Percentiles rank a stretch among this genome's conserved stretches.
Evolutionary conservation across 768 basidiomycete genomes (phyloP).

Genomic region (Nidularia sp.): DNA sequence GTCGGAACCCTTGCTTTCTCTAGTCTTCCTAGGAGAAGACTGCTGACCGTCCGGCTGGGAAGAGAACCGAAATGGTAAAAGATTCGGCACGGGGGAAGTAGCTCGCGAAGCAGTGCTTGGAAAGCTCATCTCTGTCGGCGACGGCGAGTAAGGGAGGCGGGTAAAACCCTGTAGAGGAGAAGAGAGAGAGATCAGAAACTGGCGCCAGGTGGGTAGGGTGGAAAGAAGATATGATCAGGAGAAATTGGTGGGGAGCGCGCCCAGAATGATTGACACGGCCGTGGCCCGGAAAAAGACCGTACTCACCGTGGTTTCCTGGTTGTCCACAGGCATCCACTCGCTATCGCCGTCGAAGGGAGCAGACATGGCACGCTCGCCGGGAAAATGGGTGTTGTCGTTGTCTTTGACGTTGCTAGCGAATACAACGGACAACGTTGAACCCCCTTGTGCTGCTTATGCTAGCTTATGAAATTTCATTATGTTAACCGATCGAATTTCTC

Average conservation of each 20-base stretch:
- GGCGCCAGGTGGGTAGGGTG: constrained; percentile 9
- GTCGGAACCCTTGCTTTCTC: constrained; percentile 3
- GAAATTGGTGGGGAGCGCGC: constrained; percentile 10
- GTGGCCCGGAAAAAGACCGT: background rate
- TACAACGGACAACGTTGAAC: background rate
- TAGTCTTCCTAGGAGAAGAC: constrained; percentile 8
- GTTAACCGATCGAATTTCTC: background rate
- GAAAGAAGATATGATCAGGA: constrained; percentile 11
- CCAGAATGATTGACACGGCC: constrained; percentile 1
- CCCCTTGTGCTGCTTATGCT: background rate
- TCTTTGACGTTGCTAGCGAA: background rate
- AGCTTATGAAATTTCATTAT: background rate
- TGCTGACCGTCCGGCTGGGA: constrained; percentile 11
- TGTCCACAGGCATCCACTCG: background rate
- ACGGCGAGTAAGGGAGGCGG: constrained; percentile 13
- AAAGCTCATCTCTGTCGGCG: constrained; percentile 11
- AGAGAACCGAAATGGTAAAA: constrained; percentile 18
- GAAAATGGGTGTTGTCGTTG: background rate
- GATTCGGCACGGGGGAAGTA: constrained; percentile 17
- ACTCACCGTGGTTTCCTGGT: background rate
- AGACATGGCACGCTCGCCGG: background rate
- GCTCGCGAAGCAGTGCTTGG: constrained; percentile 17
- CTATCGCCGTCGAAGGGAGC: background rate
- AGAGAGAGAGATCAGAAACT: constrained; percentile 6
- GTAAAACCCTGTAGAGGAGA: constrained; percentile 9